These are phyloP conservation scores for Rubia occidens DNA, from an alignment of 305 asterid genomes.

Conservation along the genomic window DNA sequence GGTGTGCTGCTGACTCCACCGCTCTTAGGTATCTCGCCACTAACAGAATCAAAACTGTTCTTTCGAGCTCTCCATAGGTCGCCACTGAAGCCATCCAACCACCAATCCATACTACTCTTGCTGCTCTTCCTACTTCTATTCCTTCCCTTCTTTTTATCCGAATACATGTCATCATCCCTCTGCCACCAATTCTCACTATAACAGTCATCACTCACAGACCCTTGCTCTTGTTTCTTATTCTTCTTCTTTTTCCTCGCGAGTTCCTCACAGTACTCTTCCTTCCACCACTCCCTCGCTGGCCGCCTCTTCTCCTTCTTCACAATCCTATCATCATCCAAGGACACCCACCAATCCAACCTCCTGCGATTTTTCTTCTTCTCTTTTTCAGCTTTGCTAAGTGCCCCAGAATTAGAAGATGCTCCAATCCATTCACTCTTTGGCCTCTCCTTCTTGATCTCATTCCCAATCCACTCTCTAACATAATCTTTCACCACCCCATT, in stretches of 20 bases:
- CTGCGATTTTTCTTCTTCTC: constrained; percentile 54
- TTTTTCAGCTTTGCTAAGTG: constrained; percentile 25
- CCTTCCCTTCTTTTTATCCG: constrained; percentile 45
- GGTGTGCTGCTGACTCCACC: constrained; percentile 98
- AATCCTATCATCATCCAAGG: constrained; percentile 67
- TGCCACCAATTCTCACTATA: constrained; percentile 49
- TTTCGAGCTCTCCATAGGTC: constrained; percentile 70
- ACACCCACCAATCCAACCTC: constrained; percentile 90
- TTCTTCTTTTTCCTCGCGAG: constrained; percentile 77
- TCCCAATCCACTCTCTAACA: constrained; percentile 96
- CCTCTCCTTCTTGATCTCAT: constrained; percentile 82
- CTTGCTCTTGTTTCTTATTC: constrained; percentile 47
- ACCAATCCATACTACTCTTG: constrained; percentile 75
- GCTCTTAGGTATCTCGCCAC: constrained; percentile 77
- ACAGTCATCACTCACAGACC: constrained; percentile 43
- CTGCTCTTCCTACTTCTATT: constrained; percentile 58
- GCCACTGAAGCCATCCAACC: constrained; percentile 81
- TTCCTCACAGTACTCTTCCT: constrained; percentile 92
- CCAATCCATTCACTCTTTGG: constrained; percentile 76
- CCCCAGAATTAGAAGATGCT: constrained; percentile 42
- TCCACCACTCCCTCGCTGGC: constrained; percentile 99
- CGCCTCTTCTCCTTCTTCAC: constrained; percentile 70
- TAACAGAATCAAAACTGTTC: constrained; percentile 57
- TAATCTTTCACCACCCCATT: constrained; percentile 72
- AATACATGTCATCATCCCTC: constrained; percentile 49